Percentiles rank a stretch among this genome's conserved stretches.
These are phyloP conservation scores for Beta corolliflora DNA, from an alignment of 179 eudicot genomes.

Conservation along the genomic window DNA sequence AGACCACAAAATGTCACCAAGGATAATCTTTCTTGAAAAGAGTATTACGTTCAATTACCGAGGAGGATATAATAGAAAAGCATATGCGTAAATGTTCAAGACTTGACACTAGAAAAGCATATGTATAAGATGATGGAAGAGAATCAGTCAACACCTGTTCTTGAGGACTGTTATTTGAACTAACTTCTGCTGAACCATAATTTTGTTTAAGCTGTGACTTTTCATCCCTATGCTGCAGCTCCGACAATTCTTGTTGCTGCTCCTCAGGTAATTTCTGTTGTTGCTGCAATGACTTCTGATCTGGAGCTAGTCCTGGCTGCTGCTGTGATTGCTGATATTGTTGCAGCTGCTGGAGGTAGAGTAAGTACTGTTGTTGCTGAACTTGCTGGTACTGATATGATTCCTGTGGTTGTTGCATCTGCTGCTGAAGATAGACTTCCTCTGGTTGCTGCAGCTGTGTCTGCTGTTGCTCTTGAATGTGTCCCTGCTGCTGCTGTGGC, in stretches of 20 bases:
- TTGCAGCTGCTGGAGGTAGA: conserved; percentile 42
- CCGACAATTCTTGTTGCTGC: conserved; percentile 29
- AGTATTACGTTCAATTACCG: too few species aligned
- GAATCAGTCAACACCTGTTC: conserved; percentile 37
- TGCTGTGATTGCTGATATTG: conserved; percentile 36
- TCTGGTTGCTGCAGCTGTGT: conserved; percentile 23
- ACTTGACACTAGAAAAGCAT: neutral
- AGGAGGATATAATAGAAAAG: neutral
- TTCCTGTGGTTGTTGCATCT: conserved; percentile 28
- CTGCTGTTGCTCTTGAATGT: conserved; percentile 41
- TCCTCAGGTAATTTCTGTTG: conserved; percentile 27
- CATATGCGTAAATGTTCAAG: neutral
- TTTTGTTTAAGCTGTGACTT: conserved; percentile 22
- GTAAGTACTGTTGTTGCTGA: conserved; percentile 40
- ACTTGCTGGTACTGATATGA: conserved; percentile 37
- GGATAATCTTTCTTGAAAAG: neutral
- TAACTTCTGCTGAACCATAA: conserved; percentile 19
- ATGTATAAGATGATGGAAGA: neutral
- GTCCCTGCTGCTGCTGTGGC: conserved; percentile 33
- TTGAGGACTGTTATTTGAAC: conserved; percentile 23
- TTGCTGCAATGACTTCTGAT: conserved; percentile 32
- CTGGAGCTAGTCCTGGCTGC: conserved; percentile 29
- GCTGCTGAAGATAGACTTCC: conserved; percentile 14
- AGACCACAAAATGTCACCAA: neutral
- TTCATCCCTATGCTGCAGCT: conserved; percentile 23